A percentile compares a stretch with the other conserved stretches of the same genome.
Evolutionary conservation across 192 early-diverging fungal genomes (phyloP).

Genomic region (Gigaspora rosea): DNA sequence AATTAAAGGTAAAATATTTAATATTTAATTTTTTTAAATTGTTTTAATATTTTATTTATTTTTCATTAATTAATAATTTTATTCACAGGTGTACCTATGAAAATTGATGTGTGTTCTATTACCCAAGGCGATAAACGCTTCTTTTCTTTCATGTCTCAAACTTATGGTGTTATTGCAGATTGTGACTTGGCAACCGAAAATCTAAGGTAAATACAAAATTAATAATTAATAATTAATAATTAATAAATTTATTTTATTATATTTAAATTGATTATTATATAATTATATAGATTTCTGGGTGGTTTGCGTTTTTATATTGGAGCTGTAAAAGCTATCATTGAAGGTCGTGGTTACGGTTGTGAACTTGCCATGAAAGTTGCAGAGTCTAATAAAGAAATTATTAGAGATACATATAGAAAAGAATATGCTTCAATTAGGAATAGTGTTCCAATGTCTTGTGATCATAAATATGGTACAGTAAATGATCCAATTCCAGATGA

Average conservation of each 20-base stretch:
- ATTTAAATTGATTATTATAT: not conserved
- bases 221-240: not conserved
- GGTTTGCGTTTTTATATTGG: slow-evolving; percentile 49
- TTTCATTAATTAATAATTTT: slow-evolving; percentile 26
- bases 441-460: slow-evolving; percentile 26
- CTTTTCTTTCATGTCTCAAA: slow-evolving; percentile 59
- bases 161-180: slow-evolving; percentile 58
- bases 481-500: slow-evolving; percentile 41
- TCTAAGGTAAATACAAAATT: slow-evolving; percentile 37
- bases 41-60: not conserved
- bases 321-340: slow-evolving; percentile 47
- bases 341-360: slow-evolving; percentile 41
- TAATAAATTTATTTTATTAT: not conserved
- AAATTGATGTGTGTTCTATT: slow-evolving; percentile 61
- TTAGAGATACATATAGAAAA: slow-evolving; percentile 40
- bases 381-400: slow-evolving; percentile 43
- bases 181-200: slow-evolving; percentile 59
- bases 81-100: slow-evolving; percentile 47
- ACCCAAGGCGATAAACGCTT: slow-evolving; percentile 46
- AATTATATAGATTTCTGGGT: slow-evolving; percentile 51
- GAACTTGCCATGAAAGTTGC: slow-evolving; percentile 48
- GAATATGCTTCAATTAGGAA: not conserved
- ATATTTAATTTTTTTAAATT: not conserved
- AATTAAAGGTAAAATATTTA: slow-evolving; percentile 40
- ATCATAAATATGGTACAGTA: slow-evolving; percentile 39